Percentiles rank a stretch among this genome's conserved stretches.
These are phyloP conservation scores for Fraxinus pennsylvanica DNA, from an alignment of 257 asterid species.

Conservation along the genomic window DNA sequence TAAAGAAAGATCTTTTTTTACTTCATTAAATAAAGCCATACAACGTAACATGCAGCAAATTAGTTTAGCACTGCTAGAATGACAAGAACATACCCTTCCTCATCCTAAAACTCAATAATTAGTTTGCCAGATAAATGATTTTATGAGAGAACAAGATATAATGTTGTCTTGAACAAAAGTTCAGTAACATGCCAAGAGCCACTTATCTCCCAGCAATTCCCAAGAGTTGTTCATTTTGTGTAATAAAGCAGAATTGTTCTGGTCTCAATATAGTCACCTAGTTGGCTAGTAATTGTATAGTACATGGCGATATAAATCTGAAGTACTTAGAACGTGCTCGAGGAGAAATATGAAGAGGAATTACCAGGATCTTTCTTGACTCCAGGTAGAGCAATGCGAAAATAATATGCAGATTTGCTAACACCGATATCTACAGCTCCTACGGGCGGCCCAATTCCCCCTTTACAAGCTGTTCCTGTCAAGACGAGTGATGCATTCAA, in stretches of 20 bases:
- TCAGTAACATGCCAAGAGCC: neutral
- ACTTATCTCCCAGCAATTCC: neutral
- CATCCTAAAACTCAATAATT: neutral
- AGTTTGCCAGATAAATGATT: neutral
- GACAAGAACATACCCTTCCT: neutral
- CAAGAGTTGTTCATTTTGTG: neutral
- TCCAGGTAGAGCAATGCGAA: slow-evolving; percentile 88
- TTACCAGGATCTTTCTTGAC: slow-evolving; percentile 85
- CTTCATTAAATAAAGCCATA: neutral
- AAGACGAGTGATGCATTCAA: slow-evolving; percentile 42
- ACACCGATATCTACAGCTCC: slow-evolving; percentile 75
- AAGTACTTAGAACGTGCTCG: neutral
- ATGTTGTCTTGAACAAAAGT: neutral
- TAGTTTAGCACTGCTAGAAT: neutral
- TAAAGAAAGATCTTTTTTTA: too few species aligned
- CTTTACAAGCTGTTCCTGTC: slow-evolving; percentile 65
- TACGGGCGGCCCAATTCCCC: slow-evolving; percentile 60
- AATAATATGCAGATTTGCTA: slow-evolving; percentile 64
- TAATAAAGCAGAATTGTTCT: neutral
- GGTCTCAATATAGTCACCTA: neutral
- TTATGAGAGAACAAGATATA: neutral
- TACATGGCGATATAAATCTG: neutral
- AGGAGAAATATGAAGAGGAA: slow-evolving; percentile 14
- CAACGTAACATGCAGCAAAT: neutral
- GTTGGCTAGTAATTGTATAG: neutral